These are phyloP conservation scores for Coemansia sp. DNA, from an alignment of 192 early-diverging fungal species.

Conservation along the genomic window DNA sequence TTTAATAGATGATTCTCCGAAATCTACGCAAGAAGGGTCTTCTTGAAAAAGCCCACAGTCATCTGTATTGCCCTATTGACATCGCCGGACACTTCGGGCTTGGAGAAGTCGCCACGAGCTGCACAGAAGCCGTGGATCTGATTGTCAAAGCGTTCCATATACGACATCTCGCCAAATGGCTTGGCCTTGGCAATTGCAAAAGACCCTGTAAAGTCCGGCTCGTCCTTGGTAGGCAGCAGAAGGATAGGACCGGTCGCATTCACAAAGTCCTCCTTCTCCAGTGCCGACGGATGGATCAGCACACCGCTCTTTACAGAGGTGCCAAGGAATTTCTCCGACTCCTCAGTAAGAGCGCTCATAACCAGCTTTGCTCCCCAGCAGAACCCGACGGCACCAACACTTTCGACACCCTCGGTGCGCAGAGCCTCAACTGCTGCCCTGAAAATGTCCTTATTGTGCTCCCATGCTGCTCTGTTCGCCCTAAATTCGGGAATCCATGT, in stretches of 20 bases:
- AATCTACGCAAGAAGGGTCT: background rate
- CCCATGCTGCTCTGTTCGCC: conserved; percentile 29
- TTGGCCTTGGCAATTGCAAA: conserved; percentile 47
- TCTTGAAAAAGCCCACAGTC: conserved; percentile 51
- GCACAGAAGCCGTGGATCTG: conserved; percentile 61
- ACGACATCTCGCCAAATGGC: conserved; percentile 54
- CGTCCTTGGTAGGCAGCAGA: conserved; percentile 65
- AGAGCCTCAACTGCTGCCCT: conserved; percentile 10
- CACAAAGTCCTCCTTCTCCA: conserved; percentile 53
- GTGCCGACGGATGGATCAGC: conserved; percentile 65
- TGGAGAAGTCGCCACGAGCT: conserved; percentile 60
- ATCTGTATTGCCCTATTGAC: conserved; percentile 58
- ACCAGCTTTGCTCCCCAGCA: conserved; percentile 73
- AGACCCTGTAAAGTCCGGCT: conserved; percentile 39
- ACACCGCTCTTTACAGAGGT: conserved; percentile 47
- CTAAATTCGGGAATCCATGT: conserved; percentile 44
- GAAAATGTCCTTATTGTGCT: conserved; percentile 12
- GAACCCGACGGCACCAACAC: conserved; percentile 62
- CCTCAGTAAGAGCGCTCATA: conserved; percentile 51
- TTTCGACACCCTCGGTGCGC: conserved; percentile 50
- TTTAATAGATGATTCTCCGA: background rate
- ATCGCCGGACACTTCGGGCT: conserved; percentile 44
- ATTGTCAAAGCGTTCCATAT: conserved; percentile 59
- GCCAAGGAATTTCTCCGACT: conserved; percentile 17
- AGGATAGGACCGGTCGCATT: conserved; percentile 61